A percentile compares a stretch with the other conserved stretches of the same genome.
Conservation (phyloP, 495 filamentous ascomycete species). For the Xylaria acuta region DNA sequence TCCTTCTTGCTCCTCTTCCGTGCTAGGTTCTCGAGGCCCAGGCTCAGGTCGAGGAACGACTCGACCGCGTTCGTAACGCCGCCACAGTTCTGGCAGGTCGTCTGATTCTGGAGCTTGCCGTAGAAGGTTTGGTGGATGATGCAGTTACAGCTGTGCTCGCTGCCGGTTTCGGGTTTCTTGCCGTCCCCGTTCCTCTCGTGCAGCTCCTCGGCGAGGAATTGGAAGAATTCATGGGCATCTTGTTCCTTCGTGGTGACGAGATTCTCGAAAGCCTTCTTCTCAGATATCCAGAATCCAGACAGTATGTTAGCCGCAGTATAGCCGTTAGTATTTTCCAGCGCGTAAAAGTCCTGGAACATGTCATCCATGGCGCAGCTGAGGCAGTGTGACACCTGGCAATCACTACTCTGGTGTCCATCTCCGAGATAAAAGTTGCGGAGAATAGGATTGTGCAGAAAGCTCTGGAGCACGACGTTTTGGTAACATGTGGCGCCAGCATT, state of each 20-base stretch:
- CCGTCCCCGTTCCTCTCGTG: slow-evolving; percentile 71
- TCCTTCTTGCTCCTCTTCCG: slow-evolving; percentile 58
- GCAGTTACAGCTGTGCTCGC: slow-evolving; percentile 74
- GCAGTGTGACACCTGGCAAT: slow-evolving; percentile 72
- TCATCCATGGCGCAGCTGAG: slow-evolving; percentile 88
- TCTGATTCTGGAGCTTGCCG: slow-evolving; percentile 82
- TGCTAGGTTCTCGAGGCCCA: slow-evolving; percentile 71
- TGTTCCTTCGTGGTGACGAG: slow-evolving; percentile 91
- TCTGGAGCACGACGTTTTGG: slow-evolving; percentile 88
- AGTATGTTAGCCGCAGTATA: slow-evolving; percentile 85
- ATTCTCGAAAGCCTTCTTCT: slow-evolving; percentile 65
- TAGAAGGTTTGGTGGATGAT: slow-evolving; percentile 91
- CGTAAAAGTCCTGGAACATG: slow-evolving; percentile 90
- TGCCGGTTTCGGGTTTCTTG: slow-evolving; percentile 58
- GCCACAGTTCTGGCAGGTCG: slow-evolving; percentile 83
- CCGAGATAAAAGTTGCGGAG: slow-evolving; percentile 85
- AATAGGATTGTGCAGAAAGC: slow-evolving; percentile 85
- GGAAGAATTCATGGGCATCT: slow-evolving; percentile 94
- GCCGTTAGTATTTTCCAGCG: slow-evolving; percentile 77
- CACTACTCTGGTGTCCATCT: slow-evolving; percentile 76
- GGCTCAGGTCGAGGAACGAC: slow-evolving; percentile 83
- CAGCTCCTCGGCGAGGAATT: slow-evolving; percentile 86
- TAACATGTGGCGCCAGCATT: slow-evolving; percentile 96
- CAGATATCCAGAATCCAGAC: slow-evolving; percentile 77
- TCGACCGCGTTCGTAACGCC: slow-evolving; percentile 80